Evolutionary conservation across 208 protist species (phyloP), one percentile per base, ranked within the genome.

Genomic region (Trichomonas gallinae): DNA sequence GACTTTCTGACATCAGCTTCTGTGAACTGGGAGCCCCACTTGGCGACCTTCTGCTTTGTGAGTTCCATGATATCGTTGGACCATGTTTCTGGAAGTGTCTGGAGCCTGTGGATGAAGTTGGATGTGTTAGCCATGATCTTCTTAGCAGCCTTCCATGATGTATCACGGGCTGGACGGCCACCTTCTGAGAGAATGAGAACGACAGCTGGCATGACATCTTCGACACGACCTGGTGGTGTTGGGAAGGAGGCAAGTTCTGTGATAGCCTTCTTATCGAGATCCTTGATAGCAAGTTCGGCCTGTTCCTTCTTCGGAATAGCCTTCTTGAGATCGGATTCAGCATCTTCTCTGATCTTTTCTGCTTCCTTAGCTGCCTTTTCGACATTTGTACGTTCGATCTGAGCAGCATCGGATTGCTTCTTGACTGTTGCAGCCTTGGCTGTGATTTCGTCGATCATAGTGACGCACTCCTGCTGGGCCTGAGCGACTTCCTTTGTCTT

Each of bases 201-300:
- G 42, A 99, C 98, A 89, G 99, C 99, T 93, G 98, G 98, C 40
- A 98, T 98, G 17, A 99, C 98, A 98, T 99, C 98, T 96, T 98
- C 98, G 58, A 99, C 98, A 97, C 98, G 98, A 1, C 98, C 98
- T 81, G 99, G 98, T 58, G 99, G 99, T 97, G 98, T 99, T 81
- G 98, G 98, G 40, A 99, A 98, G 96, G 99, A 99, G 97, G 99
- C 99, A 63, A 99, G 98, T 98, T 99, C 99, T 21, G 98, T 98
- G 49, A 99, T 98, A 87, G 98, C 98, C 13, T 98, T 98, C 97
- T 99, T 99, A 97, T 99, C 98, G n/a, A 99, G 98, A 31, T 98
- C 99, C 97, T 99, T 98, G 46, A 99, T 98, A 6, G 99, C 99
- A 0, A 98, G 98, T 34, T 99, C 97, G 2, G 99, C 99, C 96